Evolutionary conservation across 768 basidiomycete species (phyloP).

Genomic region (Phlebiopsis flavidoalba): DNA sequence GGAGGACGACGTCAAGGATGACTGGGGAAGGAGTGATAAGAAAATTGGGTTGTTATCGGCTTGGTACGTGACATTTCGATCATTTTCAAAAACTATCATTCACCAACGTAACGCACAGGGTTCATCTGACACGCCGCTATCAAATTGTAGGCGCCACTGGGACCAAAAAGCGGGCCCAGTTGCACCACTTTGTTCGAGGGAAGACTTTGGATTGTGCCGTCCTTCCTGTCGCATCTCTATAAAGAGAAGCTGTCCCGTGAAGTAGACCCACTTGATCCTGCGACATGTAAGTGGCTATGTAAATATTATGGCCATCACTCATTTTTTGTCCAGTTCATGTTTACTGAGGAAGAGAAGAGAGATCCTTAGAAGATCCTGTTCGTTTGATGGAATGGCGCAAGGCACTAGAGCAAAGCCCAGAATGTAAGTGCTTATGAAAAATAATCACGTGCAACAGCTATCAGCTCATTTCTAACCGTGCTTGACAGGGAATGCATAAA

Average conservation of each 20-base stretch:
- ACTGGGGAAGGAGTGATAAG: constrained; percentile 55
- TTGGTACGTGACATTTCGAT: constrained; percentile 36
- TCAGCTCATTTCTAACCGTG: too few species aligned
- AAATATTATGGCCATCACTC: background rate
- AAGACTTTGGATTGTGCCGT: constrained; percentile 51
- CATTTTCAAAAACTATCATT: background rate
- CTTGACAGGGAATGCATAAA: background rate
- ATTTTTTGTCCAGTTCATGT: constrained; percentile 31
- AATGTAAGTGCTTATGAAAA: constrained; percentile 38
- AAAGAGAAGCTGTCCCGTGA: constrained; percentile 33
- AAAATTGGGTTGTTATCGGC: constrained; percentile 52
- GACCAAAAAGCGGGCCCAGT: constrained; percentile 43
- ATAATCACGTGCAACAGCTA: too few species aligned
- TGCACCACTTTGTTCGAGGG: constrained; percentile 53
- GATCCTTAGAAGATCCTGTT: constrained; percentile 40
- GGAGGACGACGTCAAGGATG: constrained; percentile 38
- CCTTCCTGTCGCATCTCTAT: constrained; percentile 37
- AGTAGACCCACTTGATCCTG: background rate
- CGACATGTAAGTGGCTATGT: background rate
- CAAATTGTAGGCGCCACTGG: constrained; percentile 55
- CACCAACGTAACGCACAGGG: constrained; percentile 31
- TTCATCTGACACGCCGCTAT: constrained; percentile 55
- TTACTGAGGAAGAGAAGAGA: constrained; percentile 46
- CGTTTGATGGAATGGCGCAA: constrained; percentile 43
- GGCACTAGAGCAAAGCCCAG: constrained; percentile 41